Percentiles rank a stretch among this genome's conserved stretches.
Evolutionary conservation across 2,329 filamentous ascomycete genomes (phyloP).

Genomic region (Oidium heveae): DNA sequence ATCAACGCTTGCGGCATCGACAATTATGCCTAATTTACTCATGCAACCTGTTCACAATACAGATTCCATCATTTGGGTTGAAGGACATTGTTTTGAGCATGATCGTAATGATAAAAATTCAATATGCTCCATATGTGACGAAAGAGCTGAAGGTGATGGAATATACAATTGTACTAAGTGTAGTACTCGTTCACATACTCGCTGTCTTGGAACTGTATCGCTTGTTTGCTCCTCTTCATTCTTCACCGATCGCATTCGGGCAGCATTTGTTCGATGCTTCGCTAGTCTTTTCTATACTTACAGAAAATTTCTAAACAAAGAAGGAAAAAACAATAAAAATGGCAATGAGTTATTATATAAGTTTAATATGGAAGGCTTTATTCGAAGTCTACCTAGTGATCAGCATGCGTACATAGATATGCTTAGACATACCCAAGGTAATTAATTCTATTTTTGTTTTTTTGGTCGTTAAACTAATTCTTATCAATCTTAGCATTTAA

Average conservation of each 20-base stretch:
- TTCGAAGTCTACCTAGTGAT: conserved; percentile 37
- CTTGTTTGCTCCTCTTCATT: conserved; percentile 39
- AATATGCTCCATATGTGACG: conserved; percentile 50
- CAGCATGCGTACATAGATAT: conserved; percentile 38
- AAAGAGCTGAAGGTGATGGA: conserved; percentile 38
- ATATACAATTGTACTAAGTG: conserved; percentile 52
- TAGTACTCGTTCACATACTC: conserved; percentile 27
- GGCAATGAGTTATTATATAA: conserved; percentile 30
- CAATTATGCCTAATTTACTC: conserved; percentile 65
- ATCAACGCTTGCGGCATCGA: conserved; percentile 65
- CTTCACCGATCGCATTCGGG: conserved; percentile 32
- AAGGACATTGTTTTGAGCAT: conserved; percentile 59
- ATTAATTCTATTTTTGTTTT: conserved; percentile 4
- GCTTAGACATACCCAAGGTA: conserved; percentile 43
- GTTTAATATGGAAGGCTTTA: conserved; percentile 40
- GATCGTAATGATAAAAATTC: conserved; percentile 30
- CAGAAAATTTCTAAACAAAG: conserved; percentile 34
- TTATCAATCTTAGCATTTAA: conserved; percentile 33
- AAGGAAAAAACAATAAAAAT: conserved; percentile 32
- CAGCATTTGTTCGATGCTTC: conserved; percentile 37
- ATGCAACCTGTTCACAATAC: conserved; percentile 58
- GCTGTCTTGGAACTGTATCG: conserved; percentile 35
- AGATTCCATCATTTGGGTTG: conserved; percentile 58
- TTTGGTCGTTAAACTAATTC: conserved; percentile 12
- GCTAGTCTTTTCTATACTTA: conserved; percentile 43